A percentile compares a stretch with the other conserved stretches of the same genome.
Conservation (phyloP, 2,329 filamentous ascomycete species). For the Fusarium temperatum region DNA sequence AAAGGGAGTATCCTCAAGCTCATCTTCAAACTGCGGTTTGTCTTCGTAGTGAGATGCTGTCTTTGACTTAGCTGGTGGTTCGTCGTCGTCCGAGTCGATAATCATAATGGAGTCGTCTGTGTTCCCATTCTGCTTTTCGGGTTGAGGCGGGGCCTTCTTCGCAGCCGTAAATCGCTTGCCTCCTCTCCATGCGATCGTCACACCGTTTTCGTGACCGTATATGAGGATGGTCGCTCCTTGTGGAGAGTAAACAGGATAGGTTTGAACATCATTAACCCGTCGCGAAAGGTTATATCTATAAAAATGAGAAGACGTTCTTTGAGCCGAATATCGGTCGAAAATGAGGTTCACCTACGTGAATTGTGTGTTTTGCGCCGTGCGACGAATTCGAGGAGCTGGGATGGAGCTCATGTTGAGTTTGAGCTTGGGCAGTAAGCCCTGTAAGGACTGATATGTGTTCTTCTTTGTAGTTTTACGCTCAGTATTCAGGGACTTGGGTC, state of each 20-base stretch:
- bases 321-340: too few relatives aligned
- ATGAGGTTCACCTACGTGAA: conserved; percentile 52
- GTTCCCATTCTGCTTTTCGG: conserved; percentile 62
- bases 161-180: conserved; percentile 65
- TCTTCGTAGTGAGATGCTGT: conserved; percentile 54
- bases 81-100: conserved; percentile 71
- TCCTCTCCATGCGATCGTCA: conserved; percentile 70
- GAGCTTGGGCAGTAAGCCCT: conserved; percentile 38
- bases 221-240: conserved; percentile 71
- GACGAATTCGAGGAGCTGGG: conserved; percentile 53
- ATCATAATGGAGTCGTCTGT: conserved; percentile 66
- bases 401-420: conserved; percentile 46
- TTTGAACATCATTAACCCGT: conserved; percentile 67
- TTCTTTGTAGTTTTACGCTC: not conserved
- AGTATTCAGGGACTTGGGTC: not conserved
- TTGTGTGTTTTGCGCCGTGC: conserved; percentile 59
- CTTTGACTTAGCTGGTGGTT: conserved; percentile 49
- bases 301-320: not conserved
- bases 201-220: conserved; percentile 70
- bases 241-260: conserved; percentile 68
- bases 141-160: conserved; percentile 46
- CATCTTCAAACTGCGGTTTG: conserved; percentile 67
- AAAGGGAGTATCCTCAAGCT: conserved; percentile 58
- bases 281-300: conserved; percentile 67
- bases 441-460: not conserved